Conservation (phyloP, 805 yeast genomes). For the Saturnispora halmiae region DNA sequence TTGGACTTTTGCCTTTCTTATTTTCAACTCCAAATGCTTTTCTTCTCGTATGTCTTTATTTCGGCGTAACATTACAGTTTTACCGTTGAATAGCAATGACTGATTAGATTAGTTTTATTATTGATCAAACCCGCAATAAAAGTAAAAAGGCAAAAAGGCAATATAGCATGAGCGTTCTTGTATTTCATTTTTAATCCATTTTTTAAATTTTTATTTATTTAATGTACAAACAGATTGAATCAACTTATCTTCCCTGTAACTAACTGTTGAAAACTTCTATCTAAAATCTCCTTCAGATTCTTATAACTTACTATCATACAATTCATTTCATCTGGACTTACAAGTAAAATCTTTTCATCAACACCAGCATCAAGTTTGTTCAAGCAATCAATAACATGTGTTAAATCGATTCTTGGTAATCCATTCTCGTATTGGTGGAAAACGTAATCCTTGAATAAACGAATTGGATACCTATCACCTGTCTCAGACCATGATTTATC, state of each 20-base stretch:
- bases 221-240: slow-evolving; percentile 2
- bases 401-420: slow-evolving; percentile 68
- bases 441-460: slow-evolving; percentile 71
- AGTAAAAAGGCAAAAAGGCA: not conserved
- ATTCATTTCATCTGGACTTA: slow-evolving; percentile 75
- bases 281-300: slow-evolving; percentile 67
- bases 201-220: slow-evolving; percentile 2
- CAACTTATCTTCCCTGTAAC: slow-evolving; percentile 10
- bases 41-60: not conserved
- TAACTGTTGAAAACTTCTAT: slow-evolving; percentile 52
- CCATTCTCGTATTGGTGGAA: slow-evolving; percentile 86
- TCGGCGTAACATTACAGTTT: not conserved
- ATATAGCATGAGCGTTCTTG: not conserved
- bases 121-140: not conserved
- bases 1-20: slow-evolving; percentile 17
- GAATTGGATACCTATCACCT: slow-evolving; percentile 64
- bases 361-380: slow-evolving; percentile 91
- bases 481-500: slow-evolving; percentile 60
- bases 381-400: slow-evolving; percentile 67
- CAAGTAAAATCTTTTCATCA: slow-evolving; percentile 72
- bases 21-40: not conserved
- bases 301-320: slow-evolving; percentile 80
- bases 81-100: not conserved
- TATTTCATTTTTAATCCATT: not conserved
- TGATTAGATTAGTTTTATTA: not conserved